Base-by-base conservation (phyloP, 1,139 yeast species). In the Taphrina sp. region DNA sequence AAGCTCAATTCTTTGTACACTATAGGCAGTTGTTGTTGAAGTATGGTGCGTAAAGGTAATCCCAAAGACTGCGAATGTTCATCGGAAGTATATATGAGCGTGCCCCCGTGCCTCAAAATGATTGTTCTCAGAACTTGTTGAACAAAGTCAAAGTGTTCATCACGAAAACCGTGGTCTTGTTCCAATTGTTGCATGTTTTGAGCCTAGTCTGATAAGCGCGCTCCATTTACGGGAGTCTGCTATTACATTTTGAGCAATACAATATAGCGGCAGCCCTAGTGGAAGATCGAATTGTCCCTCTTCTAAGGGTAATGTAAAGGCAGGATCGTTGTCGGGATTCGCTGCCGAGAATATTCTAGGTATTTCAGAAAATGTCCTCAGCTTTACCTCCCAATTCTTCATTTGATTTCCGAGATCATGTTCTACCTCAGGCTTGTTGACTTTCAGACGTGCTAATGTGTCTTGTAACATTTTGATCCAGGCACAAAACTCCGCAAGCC, bases 51-150 rank as follows among this genome's bases (percentile, higher is more conserved):
- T 5, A 14, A 16, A 5, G 41, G 38, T 28, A 29, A 17, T 12
- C 16, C 8, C 16, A 39, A 19, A 16, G 51, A 44, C 17, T 28
- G 35, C 34, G 37, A 33, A 14, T 46, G 35, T 2, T 33, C 22
- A 5, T 44, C 38, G 7, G 51, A 34, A 3, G 55, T 57, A 31
- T 55, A 58, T 7, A 26, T 24, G 28, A 47, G 28, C 17, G 56
- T 33, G 14, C 67, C 70, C 3, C 70, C 77, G 62, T 77, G 77
- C 34, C 73, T 70, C 49, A 80, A 64, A 10, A 79, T 72, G 0
- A 81, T 59, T 7, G 75, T 67, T 36, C 95, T 72, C 28, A 82
- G 61, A 42, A 73, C 64, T 62, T 83, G 85, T 64, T 84, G 88
- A 2, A 74, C 64, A 54, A 64, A 72, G 57, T 78, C 82, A 28